These are phyloP conservation scores for Orbilia ellipsospora DNA, from an alignment of 2,329 filamentous ascomycete species.

Conservation along the genomic window DNA sequence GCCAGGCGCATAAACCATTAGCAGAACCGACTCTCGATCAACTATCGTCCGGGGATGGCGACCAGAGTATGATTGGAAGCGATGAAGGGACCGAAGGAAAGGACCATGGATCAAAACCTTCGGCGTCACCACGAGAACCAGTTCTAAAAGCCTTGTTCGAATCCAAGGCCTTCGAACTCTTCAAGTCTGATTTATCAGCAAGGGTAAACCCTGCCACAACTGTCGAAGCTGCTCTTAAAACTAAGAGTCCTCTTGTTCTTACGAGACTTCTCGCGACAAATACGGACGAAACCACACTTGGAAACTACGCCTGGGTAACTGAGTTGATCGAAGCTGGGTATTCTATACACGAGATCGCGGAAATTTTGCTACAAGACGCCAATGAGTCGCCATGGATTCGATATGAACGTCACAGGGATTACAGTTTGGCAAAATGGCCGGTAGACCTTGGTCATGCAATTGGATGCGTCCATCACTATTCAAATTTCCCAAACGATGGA, in stretches of 20 bases:
- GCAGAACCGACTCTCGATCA: no score
- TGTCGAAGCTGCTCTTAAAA: constrained; percentile 12
- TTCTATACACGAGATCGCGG: constrained; percentile 14
- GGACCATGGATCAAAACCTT: not conserved
- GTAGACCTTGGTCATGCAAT: not conserved
- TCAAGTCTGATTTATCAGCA: constrained; percentile 4
- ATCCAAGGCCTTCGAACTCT: not conserved
- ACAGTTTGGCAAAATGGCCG: not conserved
- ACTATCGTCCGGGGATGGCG: no score
- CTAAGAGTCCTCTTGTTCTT: not conserved
- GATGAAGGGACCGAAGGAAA: not conserved
- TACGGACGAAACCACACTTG: not conserved
- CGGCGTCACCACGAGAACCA: not conserved
- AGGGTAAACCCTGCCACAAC: constrained; percentile 1
- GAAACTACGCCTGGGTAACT: constrained; percentile 15
- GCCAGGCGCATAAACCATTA: no score
- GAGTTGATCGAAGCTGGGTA: constrained; percentile 21
- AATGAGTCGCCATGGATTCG: constrained; percentile 32
- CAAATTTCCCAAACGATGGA: not conserved
- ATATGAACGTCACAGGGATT: constrained; percentile 5
- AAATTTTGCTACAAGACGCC: constrained; percentile 12
- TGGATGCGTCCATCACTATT: constrained; percentile 12
- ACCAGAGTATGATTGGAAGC: no score
- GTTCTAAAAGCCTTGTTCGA: not conserved
- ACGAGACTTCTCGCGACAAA: not conserved